phyloP scores from a whole-genome alignment of 345 rosid genomes.

The Salix caprea region DNA sequence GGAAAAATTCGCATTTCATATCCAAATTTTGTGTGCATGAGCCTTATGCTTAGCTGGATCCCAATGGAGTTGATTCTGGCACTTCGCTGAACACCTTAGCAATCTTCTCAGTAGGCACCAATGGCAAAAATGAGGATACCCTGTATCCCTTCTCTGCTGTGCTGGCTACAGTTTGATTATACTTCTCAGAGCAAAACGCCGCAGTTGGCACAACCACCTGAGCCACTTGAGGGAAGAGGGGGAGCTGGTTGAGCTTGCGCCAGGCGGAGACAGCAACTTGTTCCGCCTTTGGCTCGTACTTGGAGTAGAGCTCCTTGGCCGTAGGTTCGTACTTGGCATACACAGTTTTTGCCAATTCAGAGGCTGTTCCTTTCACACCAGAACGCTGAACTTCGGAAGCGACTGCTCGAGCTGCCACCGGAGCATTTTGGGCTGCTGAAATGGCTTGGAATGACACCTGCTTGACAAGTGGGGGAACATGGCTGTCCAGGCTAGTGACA shows the following conservation, averaged over 20 bases:
- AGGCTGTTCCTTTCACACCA: conserved; percentile 66
- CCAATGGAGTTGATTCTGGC: conserved; percentile 31
- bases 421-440: conserved; percentile 67
- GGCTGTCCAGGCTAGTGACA: conserved; percentile 49
- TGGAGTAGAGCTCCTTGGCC: conserved; percentile 70
- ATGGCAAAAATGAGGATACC: conserved; percentile 65
- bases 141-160: conserved; percentile 79
- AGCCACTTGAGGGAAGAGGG: conserved; percentile 76
- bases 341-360: conserved; percentile 61
- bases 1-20: background rate
- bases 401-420: conserved; percentile 50
- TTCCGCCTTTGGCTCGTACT: conserved; percentile 80
- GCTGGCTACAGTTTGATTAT: conserved; percentile 62
- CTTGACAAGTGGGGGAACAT: conserved; percentile 63
- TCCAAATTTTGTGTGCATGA: background rate
- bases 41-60: conserved; percentile 20
- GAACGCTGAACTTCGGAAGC: conserved; percentile 64
- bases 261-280: conserved; percentile 72
- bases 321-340: conserved; percentile 54
- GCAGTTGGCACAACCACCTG: conserved; percentile 74
- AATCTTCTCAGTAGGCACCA: conserved; percentile 82
- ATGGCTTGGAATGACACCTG: conserved; percentile 72
- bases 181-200: conserved; percentile 70
- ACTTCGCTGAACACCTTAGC: conserved; percentile 55
- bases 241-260: conserved; percentile 74